A percentile compares a stretch with the other conserved stretches of the same genome.
Conservation (phyloP, 768 basidiomycete genomes). For the Lactarius pseudohatsudake region DNA sequence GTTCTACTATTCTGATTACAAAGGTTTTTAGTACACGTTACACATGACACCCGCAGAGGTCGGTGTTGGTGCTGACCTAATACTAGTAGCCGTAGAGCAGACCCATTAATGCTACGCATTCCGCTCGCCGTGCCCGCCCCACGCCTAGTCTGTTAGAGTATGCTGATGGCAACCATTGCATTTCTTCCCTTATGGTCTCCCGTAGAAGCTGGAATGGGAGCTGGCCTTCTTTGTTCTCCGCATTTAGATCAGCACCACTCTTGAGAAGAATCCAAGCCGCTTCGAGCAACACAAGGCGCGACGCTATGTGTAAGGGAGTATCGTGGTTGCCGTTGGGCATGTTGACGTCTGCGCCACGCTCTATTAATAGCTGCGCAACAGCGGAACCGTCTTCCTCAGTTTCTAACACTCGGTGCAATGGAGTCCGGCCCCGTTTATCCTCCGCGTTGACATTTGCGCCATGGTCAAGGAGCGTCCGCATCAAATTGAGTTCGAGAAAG, state of each 20-base stretch:
- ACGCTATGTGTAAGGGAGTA: not conserved
- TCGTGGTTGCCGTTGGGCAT: not conserved
- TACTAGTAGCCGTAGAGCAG: not conserved
- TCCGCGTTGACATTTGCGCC: not conserved
- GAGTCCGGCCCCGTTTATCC: not conserved
- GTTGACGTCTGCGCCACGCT: not conserved
- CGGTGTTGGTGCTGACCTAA: not conserved
- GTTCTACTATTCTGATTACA: too few species aligned
- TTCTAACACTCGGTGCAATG: not conserved
- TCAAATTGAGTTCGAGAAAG: not conserved
- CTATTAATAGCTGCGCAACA: not conserved
- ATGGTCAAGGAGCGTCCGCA: not conserved
- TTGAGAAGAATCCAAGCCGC: not conserved
- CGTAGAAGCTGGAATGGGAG: not conserved
- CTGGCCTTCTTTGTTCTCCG: not conserved
- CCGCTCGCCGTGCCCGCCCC: not conserved
- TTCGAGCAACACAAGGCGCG: not conserved
- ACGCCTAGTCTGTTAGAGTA: not conserved
- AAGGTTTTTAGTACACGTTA: too few species aligned
- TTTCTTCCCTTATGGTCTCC: not conserved
- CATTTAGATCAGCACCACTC: not conserved
- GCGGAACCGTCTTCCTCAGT: too few species aligned
- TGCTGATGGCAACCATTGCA: not conserved
- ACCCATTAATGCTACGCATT: not conserved
- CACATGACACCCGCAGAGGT: not conserved